These are phyloP conservation scores for Luvunga scandens DNA, from an alignment of 345 rosid species.

Conservation along the genomic window DNA sequence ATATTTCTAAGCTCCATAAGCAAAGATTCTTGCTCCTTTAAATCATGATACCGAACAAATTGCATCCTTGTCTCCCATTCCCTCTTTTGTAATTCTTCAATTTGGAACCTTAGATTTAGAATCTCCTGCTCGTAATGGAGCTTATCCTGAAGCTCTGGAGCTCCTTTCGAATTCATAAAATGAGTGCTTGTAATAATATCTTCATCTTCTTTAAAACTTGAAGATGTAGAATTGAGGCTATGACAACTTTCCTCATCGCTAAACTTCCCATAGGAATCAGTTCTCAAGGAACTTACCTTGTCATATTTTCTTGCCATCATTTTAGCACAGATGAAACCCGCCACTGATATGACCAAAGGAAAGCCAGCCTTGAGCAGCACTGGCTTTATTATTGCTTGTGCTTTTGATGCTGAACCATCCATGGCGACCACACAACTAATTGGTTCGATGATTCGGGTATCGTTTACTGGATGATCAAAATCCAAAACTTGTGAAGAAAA, in stretches of 20 bases:
- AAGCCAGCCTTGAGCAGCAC: slow-evolving; percentile 60
- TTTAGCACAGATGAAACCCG: slow-evolving; percentile 55
- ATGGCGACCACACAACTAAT: slow-evolving; percentile 5
- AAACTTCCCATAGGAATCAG: slow-evolving; percentile 18
- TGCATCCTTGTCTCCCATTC: slow-evolving; percentile 40
- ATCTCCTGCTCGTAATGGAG: slow-evolving; percentile 28
- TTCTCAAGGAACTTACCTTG: slow-evolving; percentile 14
- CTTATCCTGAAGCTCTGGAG: slow-evolving; percentile 7
- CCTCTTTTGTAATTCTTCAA: slow-evolving; percentile 50
- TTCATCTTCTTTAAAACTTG: slow-evolving; percentile 22
- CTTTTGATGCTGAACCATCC: slow-evolving; percentile 44
- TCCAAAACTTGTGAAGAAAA: too few species aligned
- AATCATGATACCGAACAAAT: slow-evolving; percentile 42
- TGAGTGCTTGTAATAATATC: slow-evolving; percentile 15
- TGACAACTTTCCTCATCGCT: slow-evolving; percentile 15
- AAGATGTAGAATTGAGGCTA: slow-evolving; percentile 9
- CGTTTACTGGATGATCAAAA: too few species aligned
- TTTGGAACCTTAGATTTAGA: slow-evolving; percentile 26
- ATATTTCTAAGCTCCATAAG: slow-evolving; percentile 48
- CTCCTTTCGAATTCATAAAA: slow-evolving; percentile 4
- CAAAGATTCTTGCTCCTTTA: slow-evolving; percentile 57
- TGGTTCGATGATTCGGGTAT: too few species aligned
- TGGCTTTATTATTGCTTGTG: slow-evolving; percentile 48
- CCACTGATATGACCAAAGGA: slow-evolving; percentile 58
- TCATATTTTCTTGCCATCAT: slow-evolving; percentile 34